A percentile compares a stretch with the other conserved stretches of the same genome.
Conservation (phyloP, 352 stramenopile genomes). For the Achlya hypogyna region DNA sequence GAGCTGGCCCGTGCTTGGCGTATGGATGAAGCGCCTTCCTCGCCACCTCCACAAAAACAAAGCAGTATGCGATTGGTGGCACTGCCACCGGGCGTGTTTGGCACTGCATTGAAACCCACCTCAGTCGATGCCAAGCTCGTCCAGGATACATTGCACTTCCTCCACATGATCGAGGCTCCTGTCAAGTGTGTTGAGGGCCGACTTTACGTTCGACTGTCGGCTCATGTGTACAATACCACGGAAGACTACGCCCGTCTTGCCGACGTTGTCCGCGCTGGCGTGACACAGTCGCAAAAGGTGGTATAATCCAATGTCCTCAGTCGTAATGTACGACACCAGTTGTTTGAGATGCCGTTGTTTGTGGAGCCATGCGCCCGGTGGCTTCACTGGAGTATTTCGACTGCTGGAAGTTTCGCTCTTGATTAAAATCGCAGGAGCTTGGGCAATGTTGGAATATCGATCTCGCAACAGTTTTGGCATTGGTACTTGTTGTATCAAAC, state of each 20-base stretch:
- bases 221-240: constrained; percentile 88
- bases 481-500: too few relatives aligned
- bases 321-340: not conserved
- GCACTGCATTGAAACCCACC: constrained; percentile 32
- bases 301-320: not conserved
- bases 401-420: too few relatives aligned
- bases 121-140: constrained; percentile 85
- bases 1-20: not conserved
- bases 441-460: too few relatives aligned
- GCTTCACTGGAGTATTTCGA: too few relatives aligned
- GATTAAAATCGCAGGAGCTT: too few relatives aligned
- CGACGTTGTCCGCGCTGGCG: not conserved
- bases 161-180: constrained; percentile 83
- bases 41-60: constrained; percentile 28
- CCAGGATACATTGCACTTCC: constrained; percentile 81
- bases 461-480: too few relatives aligned
- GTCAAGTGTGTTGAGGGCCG: constrained; percentile 85
- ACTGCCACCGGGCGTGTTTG: constrained; percentile 52
- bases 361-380: too few relatives aligned
- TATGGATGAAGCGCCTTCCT: not conserved
- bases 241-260: constrained; percentile 48
- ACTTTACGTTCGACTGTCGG: constrained; percentile 86
- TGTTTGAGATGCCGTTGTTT: too few relatives aligned
- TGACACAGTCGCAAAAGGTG: not conserved
- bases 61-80: constrained; percentile 69